A percentile compares a stretch with the other conserved stretches of the same genome.
Conservation (phyloP, 202 grass and related monocot species). For the Carex arenaria region DNA sequence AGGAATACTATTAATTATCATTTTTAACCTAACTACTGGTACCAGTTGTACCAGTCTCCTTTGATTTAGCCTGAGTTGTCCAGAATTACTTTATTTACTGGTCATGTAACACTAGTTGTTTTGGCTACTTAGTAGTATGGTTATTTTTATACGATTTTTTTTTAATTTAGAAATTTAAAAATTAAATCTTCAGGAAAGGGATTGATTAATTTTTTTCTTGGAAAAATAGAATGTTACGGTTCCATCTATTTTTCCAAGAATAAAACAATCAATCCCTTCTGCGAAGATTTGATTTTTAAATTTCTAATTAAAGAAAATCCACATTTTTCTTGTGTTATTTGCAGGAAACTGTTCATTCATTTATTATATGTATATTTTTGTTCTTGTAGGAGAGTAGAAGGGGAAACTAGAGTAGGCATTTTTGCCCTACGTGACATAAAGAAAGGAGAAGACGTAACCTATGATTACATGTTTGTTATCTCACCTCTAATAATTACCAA, state of each 20-base stretch:
- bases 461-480: slow-evolving; percentile 87
- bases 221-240: too few species aligned
- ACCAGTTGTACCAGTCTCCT: not conserved
- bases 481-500: not conserved
- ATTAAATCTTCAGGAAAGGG: too few species aligned
- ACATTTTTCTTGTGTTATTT: not conserved
- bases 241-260: too few species aligned
- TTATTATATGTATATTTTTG: slow-evolving; percentile 12
- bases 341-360: slow-evolving; percentile 11
- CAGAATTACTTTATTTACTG: not conserved
- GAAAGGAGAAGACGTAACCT: slow-evolving; percentile 77
- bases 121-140: not conserved
- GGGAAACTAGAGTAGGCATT: slow-evolving; percentile 93
- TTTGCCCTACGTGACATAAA: slow-evolving; percentile 78
- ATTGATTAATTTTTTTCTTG: too few species aligned
- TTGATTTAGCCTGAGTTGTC: not conserved
- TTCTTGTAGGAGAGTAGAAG: slow-evolving; percentile 67
- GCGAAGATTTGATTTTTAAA: too few species aligned
- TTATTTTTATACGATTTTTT: not conserved
- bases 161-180: too few species aligned
- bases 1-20: not conserved
- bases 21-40: not conserved
- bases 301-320: too few species aligned
- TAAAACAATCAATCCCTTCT: too few species aligned
- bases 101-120: not conserved